Base-by-base conservation (phyloP, 768 basidiomycete genomes). In the Amanita pallidorosea region DNA sequence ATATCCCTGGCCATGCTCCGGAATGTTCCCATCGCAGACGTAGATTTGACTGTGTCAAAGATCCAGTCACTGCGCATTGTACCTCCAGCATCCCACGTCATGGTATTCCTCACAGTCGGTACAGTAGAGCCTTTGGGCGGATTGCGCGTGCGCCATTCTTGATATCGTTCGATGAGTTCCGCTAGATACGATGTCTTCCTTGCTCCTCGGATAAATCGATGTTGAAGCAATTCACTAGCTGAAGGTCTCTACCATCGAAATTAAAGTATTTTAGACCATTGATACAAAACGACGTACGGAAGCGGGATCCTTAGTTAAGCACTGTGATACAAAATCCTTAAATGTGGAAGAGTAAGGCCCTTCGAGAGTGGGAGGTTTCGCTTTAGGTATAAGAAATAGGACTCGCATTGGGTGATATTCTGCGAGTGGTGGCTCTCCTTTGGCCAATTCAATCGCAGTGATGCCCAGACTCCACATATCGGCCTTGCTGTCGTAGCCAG, bases 341-440 rank as follows among this genome's bases (percentile, higher is more conserved):
- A 98, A 98, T 1, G 82, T 79, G 3, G 75, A 57, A 13, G 85
- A 86, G 63, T 94, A 98, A 20, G 80, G 62, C 1, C 90, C 93
- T 58, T 97, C 95, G 45, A 99, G 71, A 8, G 79, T 76, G 5
- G 96, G 96, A 4, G 96, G 85, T 56, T 91, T 90, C 15, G 94
- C 92, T 68, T 97, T 96, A 2, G 96, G 96, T 55, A 98, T 99
- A 44, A 98, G 74, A 72, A 98, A 98, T 49, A 99, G 75, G 1
- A 99, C 95, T 25, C 96, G 81, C 96, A 98, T 98, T 0, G 94
- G 96, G 61, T 98, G 96, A 64, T 97, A 95, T 64, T 98, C 95
- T 4, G 91, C 88, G 51, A 97, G 67, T 7, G 96, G 96, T 0
- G 96, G 96, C 60, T 97, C 93, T 40, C 96, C 96, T 59, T 89